These are phyloP conservation scores for Naganishia albida DNA, from an alignment of 1,284 basidiomycete genomes.

Conservation along the genomic window DNA sequence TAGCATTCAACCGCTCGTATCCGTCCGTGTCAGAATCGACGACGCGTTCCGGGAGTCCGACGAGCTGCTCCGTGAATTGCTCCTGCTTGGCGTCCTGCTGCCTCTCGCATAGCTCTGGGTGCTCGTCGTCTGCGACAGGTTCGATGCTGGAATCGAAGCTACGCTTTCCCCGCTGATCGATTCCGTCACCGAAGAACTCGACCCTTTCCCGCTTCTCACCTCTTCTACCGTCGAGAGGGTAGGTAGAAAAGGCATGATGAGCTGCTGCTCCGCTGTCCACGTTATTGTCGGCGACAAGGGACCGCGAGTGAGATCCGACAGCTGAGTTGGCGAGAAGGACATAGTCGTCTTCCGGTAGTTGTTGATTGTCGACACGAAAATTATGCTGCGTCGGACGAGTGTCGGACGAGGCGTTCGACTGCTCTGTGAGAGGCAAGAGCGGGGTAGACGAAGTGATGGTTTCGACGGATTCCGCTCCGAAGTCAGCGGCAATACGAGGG, in stretches of 20 bases:
- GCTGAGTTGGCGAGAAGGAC: constrained; percentile 11
- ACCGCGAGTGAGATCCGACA: background rate
- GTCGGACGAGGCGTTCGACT: background rate
- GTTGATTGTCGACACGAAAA: constrained; percentile 19
- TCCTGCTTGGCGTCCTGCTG: constrained; percentile 12
- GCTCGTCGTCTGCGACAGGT: background rate
- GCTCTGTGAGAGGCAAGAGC: background rate
- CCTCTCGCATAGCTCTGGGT: constrained; percentile 2
- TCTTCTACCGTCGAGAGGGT: constrained; percentile 23
- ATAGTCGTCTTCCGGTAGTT: constrained; percentile 28
- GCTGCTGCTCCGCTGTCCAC: constrained; percentile 8
- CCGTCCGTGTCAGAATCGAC: constrained; percentile 21
- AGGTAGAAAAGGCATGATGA: constrained; percentile 28
- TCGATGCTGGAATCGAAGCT: background rate
- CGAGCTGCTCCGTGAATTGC: constrained; percentile 2
- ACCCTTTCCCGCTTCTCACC: constrained; percentile 22
- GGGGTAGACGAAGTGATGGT: constrained; percentile 16
- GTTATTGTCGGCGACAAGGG: background rate
- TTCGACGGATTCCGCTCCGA: constrained; percentile 9
- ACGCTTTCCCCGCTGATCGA: constrained; percentile 22
- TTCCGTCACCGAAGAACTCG: constrained; percentile 13
- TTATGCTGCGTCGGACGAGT: constrained; percentile 5
- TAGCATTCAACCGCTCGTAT: constrained; percentile 16
- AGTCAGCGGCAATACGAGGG: constrained; percentile 15
- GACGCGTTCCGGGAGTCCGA: constrained; percentile 22